A percentile compares a stretch with the other conserved stretches of the same genome.
These are phyloP conservation scores for Apiotrichum gracile DNA, from an alignment of 1,284 basidiomycete genomes.

Conservation along the genomic window DNA sequence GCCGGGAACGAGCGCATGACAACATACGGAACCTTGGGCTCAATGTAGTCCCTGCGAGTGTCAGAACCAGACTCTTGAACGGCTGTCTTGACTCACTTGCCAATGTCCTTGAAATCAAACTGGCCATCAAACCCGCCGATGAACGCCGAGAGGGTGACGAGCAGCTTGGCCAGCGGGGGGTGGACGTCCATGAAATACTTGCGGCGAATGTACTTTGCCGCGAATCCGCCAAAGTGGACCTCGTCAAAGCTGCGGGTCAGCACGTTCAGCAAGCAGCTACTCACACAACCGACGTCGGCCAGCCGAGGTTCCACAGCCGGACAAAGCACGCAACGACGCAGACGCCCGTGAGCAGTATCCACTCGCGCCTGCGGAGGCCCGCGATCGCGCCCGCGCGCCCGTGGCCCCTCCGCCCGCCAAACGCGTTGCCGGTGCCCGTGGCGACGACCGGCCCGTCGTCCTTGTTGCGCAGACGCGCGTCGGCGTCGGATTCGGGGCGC, in stretches of 20 bases:
- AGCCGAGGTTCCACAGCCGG: constrained; percentile 69
- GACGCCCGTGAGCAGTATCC: constrained; percentile 32
- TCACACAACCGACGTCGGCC: constrained; percentile 83
- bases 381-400: constrained; percentile 17
- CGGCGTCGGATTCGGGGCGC: constrained; percentile 16
- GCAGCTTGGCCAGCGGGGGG: constrained; percentile 89
- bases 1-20: constrained; percentile 93
- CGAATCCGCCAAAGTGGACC: constrained; percentile 94
- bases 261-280: too few species aligned
- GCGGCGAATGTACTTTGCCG: constrained; percentile 77
- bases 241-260: constrained; percentile 72
- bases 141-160: constrained; percentile 86
- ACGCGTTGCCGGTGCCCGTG: constrained; percentile 9
- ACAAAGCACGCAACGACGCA: constrained; percentile 60
- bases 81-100: constrained; percentile 59
- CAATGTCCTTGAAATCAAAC: constrained; percentile 97
- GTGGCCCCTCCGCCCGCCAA: constrained; percentile 23
- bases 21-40: constrained; percentile 76
- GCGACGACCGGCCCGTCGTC: constrained; percentile 6
- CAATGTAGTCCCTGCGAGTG: constrained; percentile 58
- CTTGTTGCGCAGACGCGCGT: constrained; percentile 11
- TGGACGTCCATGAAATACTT: constrained; percentile 98
- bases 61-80: background rate
- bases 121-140: constrained; percentile 85
- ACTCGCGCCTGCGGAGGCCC: constrained; percentile 35